Evolutionary conservation across 306 rosid genomes (phyloP), one percentile per base, ranked within the genome.

Genomic region (Vicia sativa): DNA sequence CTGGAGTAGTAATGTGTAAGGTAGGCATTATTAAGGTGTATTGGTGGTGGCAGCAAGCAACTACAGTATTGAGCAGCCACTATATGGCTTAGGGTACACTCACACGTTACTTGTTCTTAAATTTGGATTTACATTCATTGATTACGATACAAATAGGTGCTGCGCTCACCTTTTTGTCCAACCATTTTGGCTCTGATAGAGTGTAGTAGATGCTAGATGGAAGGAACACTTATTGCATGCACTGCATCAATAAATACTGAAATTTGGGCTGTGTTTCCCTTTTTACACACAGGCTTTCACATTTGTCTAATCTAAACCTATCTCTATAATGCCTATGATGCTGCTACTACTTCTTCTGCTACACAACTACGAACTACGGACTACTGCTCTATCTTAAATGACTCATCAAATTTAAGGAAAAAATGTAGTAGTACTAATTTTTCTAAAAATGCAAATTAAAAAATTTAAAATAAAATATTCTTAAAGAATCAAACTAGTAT

Each of bases 151-250:
- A 64, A 26, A 53, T 63, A 34, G 16, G 35, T 73, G 62, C 13
- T 0, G 35, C 41, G 41, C 6, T 54, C 19, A 63, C 37, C 37
- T 14, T 26, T 62, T 62, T 7, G n/a, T 23, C 4, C 13, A 63
- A 63, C 64, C 56, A 37, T 6, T 45, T 62, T 35, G 62, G 7
- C 8, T 48, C 23, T 49, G 8, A 58, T 13, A 53, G 13, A 4
- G 37, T 35, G 23, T 16, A 18, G 31, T n/a, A n/a, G 42, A 53
- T n/a, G 2, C 26, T 23, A 10, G n/a, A n/a, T n/a, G 37, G 37
- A 28, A 31, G 18, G 1, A 37, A 9, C 72, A 74, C 73, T 74
- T 66, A 66, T 67, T n/a, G n/a, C n/a, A n/a, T 75, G 55, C 72
- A 9, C 42, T 55, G 11, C 0, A 49, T 60, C 58, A 65, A 62